These are phyloP conservation scores for Candida rishiriensis DNA, from an alignment of 805 yeast genomes.

Conservation along the genomic window DNA sequence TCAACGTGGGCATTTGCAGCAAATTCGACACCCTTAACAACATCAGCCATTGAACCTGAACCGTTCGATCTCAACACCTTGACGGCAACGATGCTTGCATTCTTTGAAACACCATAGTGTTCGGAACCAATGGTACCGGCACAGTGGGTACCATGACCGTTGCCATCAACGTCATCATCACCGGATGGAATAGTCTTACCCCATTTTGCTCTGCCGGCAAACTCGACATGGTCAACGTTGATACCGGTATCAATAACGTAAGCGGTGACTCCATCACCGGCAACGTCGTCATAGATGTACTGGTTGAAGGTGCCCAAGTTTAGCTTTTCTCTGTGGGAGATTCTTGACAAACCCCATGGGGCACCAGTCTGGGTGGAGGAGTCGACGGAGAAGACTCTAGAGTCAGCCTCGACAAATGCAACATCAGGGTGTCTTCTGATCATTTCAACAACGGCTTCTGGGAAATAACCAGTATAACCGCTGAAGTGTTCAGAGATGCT, in stretches of 20 bases:
- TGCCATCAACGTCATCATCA: slow-evolving; percentile 71
- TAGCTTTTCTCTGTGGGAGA: slow-evolving; percentile 74
- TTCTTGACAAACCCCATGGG: slow-evolving; percentile 93
- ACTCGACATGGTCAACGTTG: slow-evolving; percentile 68
- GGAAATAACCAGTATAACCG: slow-evolving; percentile 87
- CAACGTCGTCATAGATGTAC: slow-evolving; percentile 66
- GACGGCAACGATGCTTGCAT: slow-evolving; percentile 74
- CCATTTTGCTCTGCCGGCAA: slow-evolving; percentile 81
- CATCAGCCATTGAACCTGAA: slow-evolving; percentile 79
- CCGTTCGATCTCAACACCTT: slow-evolving; percentile 81
- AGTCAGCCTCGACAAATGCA: slow-evolving; percentile 66
- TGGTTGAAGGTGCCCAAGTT: slow-evolving; percentile 67
- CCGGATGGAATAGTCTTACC: slow-evolving; percentile 76
- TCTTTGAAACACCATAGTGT: slow-evolving; percentile 79
- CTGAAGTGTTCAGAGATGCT: slow-evolving; percentile 50
- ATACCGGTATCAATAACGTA: slow-evolving; percentile 91
- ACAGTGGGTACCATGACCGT: slow-evolving; percentile 95
- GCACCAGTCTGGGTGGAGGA: slow-evolving; percentile 74
- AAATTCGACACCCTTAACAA: slow-evolving; percentile 77
- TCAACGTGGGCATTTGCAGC: slow-evolving; percentile 70
- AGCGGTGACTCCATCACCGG: slow-evolving; percentile 80
- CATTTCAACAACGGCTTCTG: slow-evolving; percentile 66
- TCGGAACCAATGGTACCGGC: slow-evolving; percentile 91
- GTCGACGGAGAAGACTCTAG: slow-evolving; percentile 60
- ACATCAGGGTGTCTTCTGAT: slow-evolving; percentile 55